Evolutionary conservation across 257 asterid species (phyloP).

Genomic region (Capsicum chinense): DNA sequence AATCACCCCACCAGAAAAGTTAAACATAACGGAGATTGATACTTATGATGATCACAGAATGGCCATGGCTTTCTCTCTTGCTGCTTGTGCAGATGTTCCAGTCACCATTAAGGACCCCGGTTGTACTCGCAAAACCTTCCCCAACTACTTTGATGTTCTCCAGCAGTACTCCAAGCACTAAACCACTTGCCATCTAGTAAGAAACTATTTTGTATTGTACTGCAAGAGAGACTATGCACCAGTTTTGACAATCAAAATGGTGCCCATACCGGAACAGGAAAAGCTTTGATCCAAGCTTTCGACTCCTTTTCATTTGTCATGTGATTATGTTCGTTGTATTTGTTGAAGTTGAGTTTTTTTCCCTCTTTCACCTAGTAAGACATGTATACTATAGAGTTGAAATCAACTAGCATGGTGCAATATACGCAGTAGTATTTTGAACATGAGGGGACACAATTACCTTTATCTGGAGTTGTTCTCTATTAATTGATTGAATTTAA

Average conservation of each 20-base stretch:
- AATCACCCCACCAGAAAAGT: constrained; percentile 91
- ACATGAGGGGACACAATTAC: background rate
- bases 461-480: background rate
- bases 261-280: background rate
- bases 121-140: constrained; percentile 98
- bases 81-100: constrained; percentile 92
- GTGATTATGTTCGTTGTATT: constrained; percentile 12
- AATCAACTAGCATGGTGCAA: background rate
- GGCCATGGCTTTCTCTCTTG: constrained; percentile 99
- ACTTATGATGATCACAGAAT: constrained; percentile 94
- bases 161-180: constrained; percentile 66
- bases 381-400: background rate
- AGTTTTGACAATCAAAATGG: background rate
- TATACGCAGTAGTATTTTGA: background rate
- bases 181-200: constrained; percentile 16
- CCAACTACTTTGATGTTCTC: constrained; percentile 81
- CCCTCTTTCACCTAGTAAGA: background rate
- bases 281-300: background rate
- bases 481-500: background rate
- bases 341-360: background rate
- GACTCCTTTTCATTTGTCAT: background rate
- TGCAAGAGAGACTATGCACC: background rate
- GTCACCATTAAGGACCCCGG: constrained; percentile 91
- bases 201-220: background rate
- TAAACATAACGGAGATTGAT: constrained; percentile 78